A percentile compares a stretch with the other conserved stretches of the same genome.
These are phyloP conservation scores for Fusarium transvaalense DNA, from an alignment of 2,329 filamentous ascomycete species.

Conservation along the genomic window DNA sequence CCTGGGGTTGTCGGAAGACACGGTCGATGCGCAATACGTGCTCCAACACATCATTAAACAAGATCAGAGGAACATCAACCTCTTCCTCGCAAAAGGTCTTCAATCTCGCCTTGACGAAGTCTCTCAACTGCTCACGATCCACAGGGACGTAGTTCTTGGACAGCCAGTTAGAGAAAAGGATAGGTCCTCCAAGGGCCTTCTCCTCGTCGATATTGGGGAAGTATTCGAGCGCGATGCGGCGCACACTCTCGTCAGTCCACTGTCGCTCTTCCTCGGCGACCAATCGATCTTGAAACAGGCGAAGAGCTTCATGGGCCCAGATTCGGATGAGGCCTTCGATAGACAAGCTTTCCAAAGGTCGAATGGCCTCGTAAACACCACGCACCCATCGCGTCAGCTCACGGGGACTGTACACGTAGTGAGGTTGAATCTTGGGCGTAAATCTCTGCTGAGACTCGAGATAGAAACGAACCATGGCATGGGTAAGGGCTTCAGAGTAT, in stretches of 20 bases:
- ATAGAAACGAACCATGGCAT: conserved; percentile 98
- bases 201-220: conserved; percentile 97
- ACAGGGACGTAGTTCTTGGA: conserved; percentile 99
- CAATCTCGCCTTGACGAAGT: conserved; percentile 96
- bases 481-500: conserved; percentile 92
- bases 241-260: conserved; percentile 93
- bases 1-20: conserved; percentile 98
- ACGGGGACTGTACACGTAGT: conserved; percentile 99
- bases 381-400: conserved; percentile 98
- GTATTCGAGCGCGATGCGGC: conserved; percentile 85
- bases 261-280: conserved; percentile 93
- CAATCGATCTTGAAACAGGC: conserved; percentile 96
- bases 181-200: conserved; percentile 89
- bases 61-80: conserved; percentile 95
- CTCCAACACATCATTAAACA: conserved; percentile 99
- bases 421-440: conserved; percentile 95
- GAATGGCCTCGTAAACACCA: conserved; percentile 96
- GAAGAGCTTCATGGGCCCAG: conserved; percentile 96
- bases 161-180: conserved; percentile 99
- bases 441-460: conserved; percentile 94
- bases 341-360: conserved; percentile 87
- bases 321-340: conserved; percentile 95
- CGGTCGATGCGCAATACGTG: conserved; percentile 98
- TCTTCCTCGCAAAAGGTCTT: conserved; percentile 99
- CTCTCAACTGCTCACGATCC: conserved; percentile 91